Percentiles rank a stretch among this genome's conserved stretches.
phyloP scores from a whole-genome alignment of 176 grass and related monocot genomes.

The Otatea glauca region DNA sequence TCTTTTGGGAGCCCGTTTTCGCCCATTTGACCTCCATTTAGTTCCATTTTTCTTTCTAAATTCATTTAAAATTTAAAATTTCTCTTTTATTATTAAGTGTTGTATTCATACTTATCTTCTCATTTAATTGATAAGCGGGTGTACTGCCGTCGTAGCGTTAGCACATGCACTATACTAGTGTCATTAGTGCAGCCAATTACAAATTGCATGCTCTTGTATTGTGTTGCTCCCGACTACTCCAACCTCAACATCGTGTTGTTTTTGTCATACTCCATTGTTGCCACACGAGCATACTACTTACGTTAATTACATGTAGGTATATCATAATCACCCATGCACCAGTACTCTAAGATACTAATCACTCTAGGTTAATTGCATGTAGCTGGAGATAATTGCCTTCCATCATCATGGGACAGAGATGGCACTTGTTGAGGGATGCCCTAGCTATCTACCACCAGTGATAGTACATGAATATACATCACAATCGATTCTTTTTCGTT shows the following conservation, averaged over 20 bases:
- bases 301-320: not conserved
- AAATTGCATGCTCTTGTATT: constrained; percentile 39
- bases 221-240: not conserved
- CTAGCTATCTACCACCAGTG: not conserved
- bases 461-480: constrained; percentile 2
- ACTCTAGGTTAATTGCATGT: not conserved
- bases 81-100: too few relatives aligned
- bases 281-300: not conserved
- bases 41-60: too few relatives aligned
- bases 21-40: too few relatives aligned
- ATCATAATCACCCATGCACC: not conserved
- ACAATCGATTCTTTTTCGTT: too few relatives aligned
- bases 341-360: not conserved
- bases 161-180: too few relatives aligned
- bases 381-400: not conserved
- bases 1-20: too few relatives aligned
- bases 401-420: not conserved
- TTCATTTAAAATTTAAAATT: too few relatives aligned
- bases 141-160: too few relatives aligned
- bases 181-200: constrained; percentile 1
- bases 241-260: not conserved
- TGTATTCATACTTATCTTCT: too few relatives aligned
- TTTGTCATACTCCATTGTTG: not conserved
- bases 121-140: too few relatives aligned
- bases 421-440: not conserved